Base-by-base conservation (phyloP, 257 asterid species). In the Voacanga thouarsii region DNA sequence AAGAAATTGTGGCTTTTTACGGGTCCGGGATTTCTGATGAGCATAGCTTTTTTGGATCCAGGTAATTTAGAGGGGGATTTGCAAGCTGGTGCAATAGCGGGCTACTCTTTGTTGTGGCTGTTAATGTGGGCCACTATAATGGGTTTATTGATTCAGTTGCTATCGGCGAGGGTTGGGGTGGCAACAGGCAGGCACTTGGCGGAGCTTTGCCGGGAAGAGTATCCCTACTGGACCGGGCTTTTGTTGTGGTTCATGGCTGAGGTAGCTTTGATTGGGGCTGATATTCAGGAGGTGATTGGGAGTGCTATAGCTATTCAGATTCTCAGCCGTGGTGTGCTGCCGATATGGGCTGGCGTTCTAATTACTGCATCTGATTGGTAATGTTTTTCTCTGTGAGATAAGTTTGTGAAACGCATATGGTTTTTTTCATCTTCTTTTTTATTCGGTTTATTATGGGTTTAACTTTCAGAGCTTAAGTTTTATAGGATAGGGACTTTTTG, bases 281-380 rank as follows among this genome's bases (percentile, higher is more conserved):
- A 94, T 87, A 94, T 94, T 83, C 98, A 94, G 84, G 98, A 94
- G 87, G 98, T 94, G 43, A 94, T 94, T 50, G 98, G 98, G 19
- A 94, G 98, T 84, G 97, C 98, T 18, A 94, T 94, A 80, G 98
- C 98, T 37, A 91, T 94, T 61, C 87, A 91, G 88, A 94, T 94
- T 85, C 85, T 94, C 75, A 94, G 97, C 84, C 88, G 86, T 12
- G 98, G 97, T 15, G 70, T 85, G 73, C 75, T 94, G 18, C 98
- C 97, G 6, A 81, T 92, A 23, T 92, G 97, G 97, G 97, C 84
- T 80, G 98, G 98, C 21, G 97, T 94, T 55, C 80, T 94, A 12
- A 91, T 94, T 75, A 94, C 98, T 71, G 97, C 98, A 23, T 88
- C 92, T 60, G 97, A 94, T 84, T 92, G 98, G 98, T 94, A 94